Base-by-base conservation (phyloP, 2,329 filamentous ascomycete species). In the Ophiostoma fasciatum region DNA sequence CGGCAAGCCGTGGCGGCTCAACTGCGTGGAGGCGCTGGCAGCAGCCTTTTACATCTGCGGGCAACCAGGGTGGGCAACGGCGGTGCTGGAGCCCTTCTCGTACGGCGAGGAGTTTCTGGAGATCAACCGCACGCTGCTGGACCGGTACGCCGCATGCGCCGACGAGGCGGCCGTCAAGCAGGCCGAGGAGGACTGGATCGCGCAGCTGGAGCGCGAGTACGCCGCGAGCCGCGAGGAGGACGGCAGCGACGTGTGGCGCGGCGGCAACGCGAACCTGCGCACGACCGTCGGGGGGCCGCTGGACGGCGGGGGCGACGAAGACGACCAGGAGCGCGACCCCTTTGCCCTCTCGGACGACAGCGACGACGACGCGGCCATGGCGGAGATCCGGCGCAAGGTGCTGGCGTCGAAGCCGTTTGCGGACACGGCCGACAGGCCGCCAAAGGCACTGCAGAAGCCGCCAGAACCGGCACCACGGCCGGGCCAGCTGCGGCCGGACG, bases 21-120 rank as follows among this genome's bases (percentile, higher is more conserved):
- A 98, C 57, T 98, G 90, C 49, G 90, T 85, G 21, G 90, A 98
- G 62, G 90, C 90, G 4, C 64, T 98, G 31, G 90, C 85, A 0
- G 88, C 90, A 4, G 83, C 82, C 17, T 98, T 93, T 52, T 82
- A 72, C 50, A 98, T 98, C 45, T 96, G 88, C 49, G 84, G 90
- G 5, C 83, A 90, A 50, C 56, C 71, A 7, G 88, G 94, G 34
- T 98, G 90, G 90, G 88, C 90, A 0, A 74, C 80, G 51, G 72
- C 83, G 43, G 74, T 93, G 1, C 60, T 98, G 20, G 72, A 73
- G 44, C 80, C 82, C 2, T 98, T 98, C 50, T 78, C 78, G 3
- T 98, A 98, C 51, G 90, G 90, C 1, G 62, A 75, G 39, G 77
- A 83, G 1, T 98, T 98, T 51, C 57, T 98, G 18, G 75, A 92